A percentile compares a stretch with the other conserved stretches of the same genome.
These are phyloP conservation scores for Dictyostelium discoideum DNA, from an alignment of 78 protist species.

Conservation along the genomic window dicty_2.7 NC_007089.4:3406501-3407000, in stretches of 20 bases:
- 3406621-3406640: slow-evolving; percentile 66
- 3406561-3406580: slow-evolving; percentile 5
- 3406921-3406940: slow-evolving; percentile 42
- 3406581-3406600: slow-evolving; percentile 34
- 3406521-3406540: slow-evolving; percentile 13
- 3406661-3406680: slow-evolving; percentile 53
- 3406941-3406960: slow-evolving; percentile 78
- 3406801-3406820: slow-evolving; percentile 47
- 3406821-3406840: slow-evolving; percentile 48
- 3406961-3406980: slow-evolving; percentile 53
- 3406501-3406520: background rate
- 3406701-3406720: slow-evolving; percentile 64
- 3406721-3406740: slow-evolving; percentile 63
- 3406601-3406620: slow-evolving; percentile 43
- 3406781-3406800: slow-evolving; percentile 45
- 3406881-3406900: slow-evolving; percentile 72
- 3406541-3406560: slow-evolving; percentile 22
- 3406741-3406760: slow-evolving; percentile 56
- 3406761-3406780: slow-evolving; percentile 50
- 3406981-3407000: slow-evolving; percentile 62
- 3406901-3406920: slow-evolving; percentile 71
- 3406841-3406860: slow-evolving; percentile 56
- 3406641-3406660: slow-evolving; percentile 42
- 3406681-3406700: slow-evolving; percentile 26
- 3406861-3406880: slow-evolving; percentile 61